These are phyloP conservation scores for Acidiella bohemica DNA, from an alignment of 495 filamentous ascomycete genomes.

Conservation along the genomic window DNA sequence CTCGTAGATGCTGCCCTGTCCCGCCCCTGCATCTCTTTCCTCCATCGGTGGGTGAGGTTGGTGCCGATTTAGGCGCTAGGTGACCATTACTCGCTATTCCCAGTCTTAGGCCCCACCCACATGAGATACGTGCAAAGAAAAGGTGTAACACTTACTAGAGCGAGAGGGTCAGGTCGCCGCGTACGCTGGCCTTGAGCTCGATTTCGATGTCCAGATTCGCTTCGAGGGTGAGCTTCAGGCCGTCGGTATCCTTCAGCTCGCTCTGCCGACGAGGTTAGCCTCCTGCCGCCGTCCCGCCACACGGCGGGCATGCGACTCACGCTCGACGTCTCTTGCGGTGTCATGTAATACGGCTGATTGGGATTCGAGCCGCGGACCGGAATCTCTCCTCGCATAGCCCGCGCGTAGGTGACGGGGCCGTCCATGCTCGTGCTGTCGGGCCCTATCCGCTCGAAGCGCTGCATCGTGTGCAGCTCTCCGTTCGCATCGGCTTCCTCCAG, in stretches of 20 bases:
- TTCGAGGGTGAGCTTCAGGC: constrained; percentile 32
- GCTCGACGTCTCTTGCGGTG: constrained; percentile 11
- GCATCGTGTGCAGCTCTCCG: constrained; percentile 30
- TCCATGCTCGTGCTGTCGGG: constrained; percentile 37
- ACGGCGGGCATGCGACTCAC: no score
- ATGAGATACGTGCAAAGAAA: no score
- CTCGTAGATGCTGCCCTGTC: no score
- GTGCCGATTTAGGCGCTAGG: no score
- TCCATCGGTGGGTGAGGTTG: no score
- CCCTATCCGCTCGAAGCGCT: constrained; percentile 37
- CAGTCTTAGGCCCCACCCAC: no score
- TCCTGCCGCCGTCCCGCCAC: no score
- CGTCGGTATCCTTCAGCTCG: constrained; percentile 26
- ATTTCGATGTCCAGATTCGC: constrained; percentile 36
- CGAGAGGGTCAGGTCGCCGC: constrained; percentile 32
- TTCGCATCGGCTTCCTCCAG: constrained; percentile 34
- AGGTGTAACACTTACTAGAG: constrained; percentile 34
- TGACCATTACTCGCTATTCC: no score
- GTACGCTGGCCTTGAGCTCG: constrained; percentile 34
- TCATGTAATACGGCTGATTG: constrained; percentile 27
- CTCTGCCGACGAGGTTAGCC: constrained; percentile 11
- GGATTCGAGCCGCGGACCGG: constrained; percentile 33
- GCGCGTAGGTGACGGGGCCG: constrained; percentile 34
- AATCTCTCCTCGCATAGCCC: constrained; percentile 34
- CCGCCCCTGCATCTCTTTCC: no score